These are phyloP conservation scores for Emmonsiellopsis sp. DNA, from an alignment of 2,329 filamentous ascomycete species.

Conservation along the genomic window DNA sequence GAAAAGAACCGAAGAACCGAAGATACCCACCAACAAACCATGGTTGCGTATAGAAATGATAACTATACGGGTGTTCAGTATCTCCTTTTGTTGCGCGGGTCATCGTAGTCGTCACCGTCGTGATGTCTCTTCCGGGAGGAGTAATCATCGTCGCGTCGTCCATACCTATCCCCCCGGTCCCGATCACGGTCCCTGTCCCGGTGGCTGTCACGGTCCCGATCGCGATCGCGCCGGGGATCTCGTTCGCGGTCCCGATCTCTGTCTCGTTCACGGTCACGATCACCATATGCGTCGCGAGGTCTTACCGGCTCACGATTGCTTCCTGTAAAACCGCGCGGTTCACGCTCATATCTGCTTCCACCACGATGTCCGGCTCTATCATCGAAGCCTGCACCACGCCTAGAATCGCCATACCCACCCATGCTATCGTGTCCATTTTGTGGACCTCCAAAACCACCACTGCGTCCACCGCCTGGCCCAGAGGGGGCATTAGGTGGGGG, in stretches of 20 bases:
- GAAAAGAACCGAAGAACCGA: conserved; percentile 19
- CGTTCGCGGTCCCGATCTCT: conserved; percentile 46
- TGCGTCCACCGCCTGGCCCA: conserved; percentile 47
- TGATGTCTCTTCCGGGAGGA: conserved; percentile 56
- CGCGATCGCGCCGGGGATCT: conserved; percentile 45
- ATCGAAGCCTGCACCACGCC: conserved; percentile 50
- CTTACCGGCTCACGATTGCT: conserved; percentile 80
- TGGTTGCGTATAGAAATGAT: conserved; percentile 12
- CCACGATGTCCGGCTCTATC: conserved; percentile 45
- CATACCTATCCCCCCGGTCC: conserved; percentile 33
- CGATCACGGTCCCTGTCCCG: conserved; percentile 32
- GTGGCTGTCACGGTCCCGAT: conserved; percentile 47
- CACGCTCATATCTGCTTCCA: conserved; percentile 42
- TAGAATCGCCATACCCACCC: conserved; percentile 33
- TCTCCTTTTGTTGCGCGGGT: conserved; percentile 53
- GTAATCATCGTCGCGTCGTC: conserved; percentile 44
- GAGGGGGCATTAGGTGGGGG: conserved; percentile 42
- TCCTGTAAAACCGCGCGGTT: conserved; percentile 51
- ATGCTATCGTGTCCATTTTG: conserved; percentile 34
- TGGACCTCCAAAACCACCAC: conserved; percentile 34
- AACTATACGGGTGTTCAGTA: conserved; percentile 36
- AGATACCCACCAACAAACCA: conserved; percentile 38
- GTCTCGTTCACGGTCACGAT: conserved; percentile 35
- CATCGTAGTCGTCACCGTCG: conserved; percentile 73
- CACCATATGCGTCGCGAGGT: conserved; percentile 51